Conservation (phyloP, 306 rosid species). For the Delonix regia region DNA sequence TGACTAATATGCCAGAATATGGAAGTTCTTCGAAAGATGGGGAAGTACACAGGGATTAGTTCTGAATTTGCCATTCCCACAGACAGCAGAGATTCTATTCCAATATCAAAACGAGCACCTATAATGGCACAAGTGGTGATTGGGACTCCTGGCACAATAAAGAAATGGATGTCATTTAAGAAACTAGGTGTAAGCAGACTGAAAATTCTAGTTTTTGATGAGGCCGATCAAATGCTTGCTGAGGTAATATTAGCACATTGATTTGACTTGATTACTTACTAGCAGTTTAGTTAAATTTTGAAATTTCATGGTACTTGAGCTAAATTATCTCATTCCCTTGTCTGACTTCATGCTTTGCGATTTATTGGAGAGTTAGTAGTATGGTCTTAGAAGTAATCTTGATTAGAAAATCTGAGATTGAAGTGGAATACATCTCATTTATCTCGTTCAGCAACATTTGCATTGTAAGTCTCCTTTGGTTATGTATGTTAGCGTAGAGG, state of each 20-base stretch:
- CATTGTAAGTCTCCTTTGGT: background rate
- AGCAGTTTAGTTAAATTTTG: background rate
- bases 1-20: slow-evolving; percentile 52
- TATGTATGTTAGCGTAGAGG: background rate
- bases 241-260: slow-evolving; percentile 43
- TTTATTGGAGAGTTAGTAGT: background rate
- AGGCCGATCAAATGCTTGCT: slow-evolving; percentile 90
- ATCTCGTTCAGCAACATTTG: background rate
- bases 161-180: slow-evolving; percentile 60
- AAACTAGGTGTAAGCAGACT: slow-evolving; percentile 56
- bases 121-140: slow-evolving; percentile 73
- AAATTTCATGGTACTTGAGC: background rate
- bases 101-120: slow-evolving; percentile 51
- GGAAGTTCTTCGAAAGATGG: slow-evolving; percentile 86
- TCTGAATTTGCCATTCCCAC: slow-evolving; percentile 75
- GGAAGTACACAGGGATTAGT: slow-evolving; percentile 70
- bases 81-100: slow-evolving; percentile 48
- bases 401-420: background rate
- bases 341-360: background rate
- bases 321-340: background rate
- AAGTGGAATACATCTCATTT: background rate
- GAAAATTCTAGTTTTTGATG: slow-evolving; percentile 86
- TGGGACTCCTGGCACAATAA: slow-evolving; percentile 90
- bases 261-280: background rate
- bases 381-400: background rate